Evolutionary conservation across 805 yeast genomes (phyloP).

Genomic region (Starmerella apis): DNA sequence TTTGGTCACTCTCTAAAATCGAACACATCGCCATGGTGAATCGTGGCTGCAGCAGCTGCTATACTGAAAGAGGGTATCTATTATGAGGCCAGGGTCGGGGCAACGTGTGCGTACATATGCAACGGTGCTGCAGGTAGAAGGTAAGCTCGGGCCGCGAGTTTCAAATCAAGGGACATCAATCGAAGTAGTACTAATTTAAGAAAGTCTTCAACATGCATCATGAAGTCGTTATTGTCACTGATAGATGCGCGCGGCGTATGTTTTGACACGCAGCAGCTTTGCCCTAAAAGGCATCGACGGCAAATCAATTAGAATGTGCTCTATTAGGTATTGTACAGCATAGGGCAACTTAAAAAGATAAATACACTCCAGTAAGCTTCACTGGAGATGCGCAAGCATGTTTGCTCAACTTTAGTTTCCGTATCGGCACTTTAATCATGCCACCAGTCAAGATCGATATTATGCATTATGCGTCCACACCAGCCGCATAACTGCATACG

Average conservation of each 20-base stretch:
- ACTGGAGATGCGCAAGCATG: neutral
- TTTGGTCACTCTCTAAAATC: too few species aligned
- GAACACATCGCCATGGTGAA: too few species aligned
- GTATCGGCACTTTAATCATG: neutral
- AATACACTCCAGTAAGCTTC: neutral
- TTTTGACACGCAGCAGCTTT: too few species aligned
- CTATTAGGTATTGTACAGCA: too few species aligned
- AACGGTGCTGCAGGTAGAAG: neutral
- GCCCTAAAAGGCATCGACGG: too few species aligned
- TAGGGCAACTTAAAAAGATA: neutral
- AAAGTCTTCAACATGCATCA: too few species aligned
- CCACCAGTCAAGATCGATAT: constrained; percentile 1
- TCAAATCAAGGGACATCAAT: neutral
- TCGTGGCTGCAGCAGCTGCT: neutral
- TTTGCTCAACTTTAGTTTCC: constrained; percentile 3
- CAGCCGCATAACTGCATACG: neutral
- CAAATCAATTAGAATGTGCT: too few species aligned
- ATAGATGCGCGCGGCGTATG: too few species aligned
- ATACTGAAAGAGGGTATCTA: neutral
- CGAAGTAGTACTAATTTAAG: too few species aligned
- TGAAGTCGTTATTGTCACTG: too few species aligned
- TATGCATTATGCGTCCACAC: constrained; percentile 5
- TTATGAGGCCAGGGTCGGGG: neutral
- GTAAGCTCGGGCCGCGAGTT: neutral
- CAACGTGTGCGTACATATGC: neutral